These are phyloP conservation scores for Colletotrichum echinochloae DNA, from an alignment of 2,329 filamentous ascomycete species.

Conservation along the genomic window DNA sequence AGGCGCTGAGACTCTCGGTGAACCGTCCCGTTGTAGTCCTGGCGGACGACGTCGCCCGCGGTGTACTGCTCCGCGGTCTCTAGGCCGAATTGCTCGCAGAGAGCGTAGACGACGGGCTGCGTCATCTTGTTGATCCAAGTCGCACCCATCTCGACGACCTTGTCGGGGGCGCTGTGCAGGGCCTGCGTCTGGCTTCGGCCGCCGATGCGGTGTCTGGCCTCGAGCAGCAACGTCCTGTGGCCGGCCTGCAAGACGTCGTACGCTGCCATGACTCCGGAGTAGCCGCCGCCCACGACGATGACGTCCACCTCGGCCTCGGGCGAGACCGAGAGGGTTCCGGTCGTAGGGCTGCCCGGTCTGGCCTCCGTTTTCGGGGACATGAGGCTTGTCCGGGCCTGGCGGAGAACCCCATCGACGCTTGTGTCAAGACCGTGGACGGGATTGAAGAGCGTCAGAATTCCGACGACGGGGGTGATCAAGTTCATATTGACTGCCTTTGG, in stretches of 20 bases:
- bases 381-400: background rate
- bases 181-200: conserved; percentile 26
- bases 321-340: background rate
- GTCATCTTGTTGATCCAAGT: conserved; percentile 42
- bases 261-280: conserved; percentile 33
- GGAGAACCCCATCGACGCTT: background rate
- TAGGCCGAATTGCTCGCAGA: conserved; percentile 32
- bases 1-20: background rate
- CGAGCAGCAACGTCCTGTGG: conserved; percentile 8
- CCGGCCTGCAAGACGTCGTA: conserved; percentile 19
- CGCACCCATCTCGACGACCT: conserved; percentile 35
- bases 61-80: conserved; percentile 36
- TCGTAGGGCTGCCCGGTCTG: background rate
- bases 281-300: conserved; percentile 39
- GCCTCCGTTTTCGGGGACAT: background rate
- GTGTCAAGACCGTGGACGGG: background rate
- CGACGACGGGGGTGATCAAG: background rate
- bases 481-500: background rate
- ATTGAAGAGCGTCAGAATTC: background rate
- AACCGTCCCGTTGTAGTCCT: background rate
- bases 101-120: conserved; percentile 24
- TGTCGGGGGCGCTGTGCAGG: conserved; percentile 7
- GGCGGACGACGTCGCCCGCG: conserved; percentile 23
- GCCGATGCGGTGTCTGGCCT: conserved; percentile 30
- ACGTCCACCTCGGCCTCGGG: conserved; percentile 21